Percentiles rank a stretch among this genome's conserved stretches.
phyloP scores from a whole-genome alignment of 306 rosid species.

The Sophora flavescens region DNA sequence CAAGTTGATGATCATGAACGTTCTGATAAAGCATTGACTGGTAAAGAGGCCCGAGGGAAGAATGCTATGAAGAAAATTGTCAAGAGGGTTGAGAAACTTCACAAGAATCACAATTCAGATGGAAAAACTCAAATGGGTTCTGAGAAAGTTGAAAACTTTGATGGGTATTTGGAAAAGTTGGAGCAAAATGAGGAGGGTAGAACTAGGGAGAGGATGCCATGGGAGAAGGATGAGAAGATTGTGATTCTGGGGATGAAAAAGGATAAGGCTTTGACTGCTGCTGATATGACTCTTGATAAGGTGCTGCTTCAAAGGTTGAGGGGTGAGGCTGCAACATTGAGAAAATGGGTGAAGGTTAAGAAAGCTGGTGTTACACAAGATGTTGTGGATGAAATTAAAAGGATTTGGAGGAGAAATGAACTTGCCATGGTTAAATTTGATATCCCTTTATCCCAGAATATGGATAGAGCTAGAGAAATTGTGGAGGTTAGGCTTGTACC shows the following conservation, averaged over 20 bases:
- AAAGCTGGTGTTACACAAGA: slow-evolving; percentile 83
- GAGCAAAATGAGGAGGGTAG: slow-evolving; percentile 40
- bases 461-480: slow-evolving; percentile 91
- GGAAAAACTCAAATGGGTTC: slow-evolving; percentile 44
- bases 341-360: slow-evolving; percentile 85
- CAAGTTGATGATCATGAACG: slow-evolving; percentile 27
- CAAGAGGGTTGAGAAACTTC: slow-evolving; percentile 62
- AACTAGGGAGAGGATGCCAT: slow-evolving; percentile 65
- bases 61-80: slow-evolving; percentile 62
- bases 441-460: slow-evolving; percentile 78
- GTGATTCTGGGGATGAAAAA: slow-evolving; percentile 56
- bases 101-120: slow-evolving; percentile 22
- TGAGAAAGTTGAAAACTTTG: slow-evolving; percentile 50
- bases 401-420: slow-evolving; percentile 71
- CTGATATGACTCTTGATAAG: slow-evolving; percentile 69
- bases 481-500: slow-evolving; percentile 67
- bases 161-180: slow-evolving; percentile 51
- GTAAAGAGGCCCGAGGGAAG: slow-evolving; percentile 63
- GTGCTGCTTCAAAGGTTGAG: slow-evolving; percentile 72
- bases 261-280: slow-evolving; percentile 56
- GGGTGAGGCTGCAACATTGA: slow-evolving; percentile 67
- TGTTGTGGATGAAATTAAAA: slow-evolving; percentile 68
- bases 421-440: slow-evolving; percentile 85
- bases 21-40: slow-evolving; percentile 47
- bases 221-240: slow-evolving; percentile 74